A percentile compares a stretch with the other conserved stretches of the same genome.
Conservation (phyloP, 495 filamentous ascomycete species). For the Penicillium waksmanii region DNA sequence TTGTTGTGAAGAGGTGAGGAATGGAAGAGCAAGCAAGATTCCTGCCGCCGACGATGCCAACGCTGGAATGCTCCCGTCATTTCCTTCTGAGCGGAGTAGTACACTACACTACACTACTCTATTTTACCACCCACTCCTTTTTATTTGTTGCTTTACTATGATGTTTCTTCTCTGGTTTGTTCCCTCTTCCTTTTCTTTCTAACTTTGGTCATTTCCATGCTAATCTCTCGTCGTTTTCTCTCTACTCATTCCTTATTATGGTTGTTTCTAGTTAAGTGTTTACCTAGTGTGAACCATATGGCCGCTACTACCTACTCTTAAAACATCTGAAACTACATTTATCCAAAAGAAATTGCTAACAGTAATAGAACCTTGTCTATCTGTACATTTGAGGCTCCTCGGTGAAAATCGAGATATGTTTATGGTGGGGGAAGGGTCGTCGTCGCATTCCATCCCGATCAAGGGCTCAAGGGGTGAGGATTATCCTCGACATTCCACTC, state of each 20-base stretch:
- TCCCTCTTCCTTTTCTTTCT: neutral
- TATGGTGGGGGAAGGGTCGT: conserved; percentile 8
- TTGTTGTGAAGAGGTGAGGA: conserved; percentile 3
- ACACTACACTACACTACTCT: neutral
- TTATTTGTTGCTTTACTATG: neutral
- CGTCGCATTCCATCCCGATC: conserved; percentile 4
- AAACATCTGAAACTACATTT: neutral
- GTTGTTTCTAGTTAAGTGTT: too few species aligned
- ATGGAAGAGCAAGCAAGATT: neutral
- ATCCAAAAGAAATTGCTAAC: neutral
- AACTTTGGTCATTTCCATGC: too few species aligned
- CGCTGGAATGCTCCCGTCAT: neutral
- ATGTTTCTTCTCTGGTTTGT: neutral
- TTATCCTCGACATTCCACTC: conserved; percentile 26
- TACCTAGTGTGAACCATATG: too few species aligned
- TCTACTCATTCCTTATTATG: too few species aligned
- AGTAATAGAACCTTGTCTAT: too few species aligned
- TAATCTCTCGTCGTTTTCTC: neutral
- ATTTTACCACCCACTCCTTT: neutral
- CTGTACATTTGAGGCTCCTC: too few species aligned
- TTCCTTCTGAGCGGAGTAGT: neutral
- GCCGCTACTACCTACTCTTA: too few species aligned
- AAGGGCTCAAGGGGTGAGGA: conserved; percentile 16
- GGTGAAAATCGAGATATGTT: neutral
- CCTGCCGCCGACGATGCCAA: neutral